Evolutionary conservation across 2,329 filamentous ascomycete genomes (phyloP).

Genomic region (Exophiala lecanii-corni): DNA sequence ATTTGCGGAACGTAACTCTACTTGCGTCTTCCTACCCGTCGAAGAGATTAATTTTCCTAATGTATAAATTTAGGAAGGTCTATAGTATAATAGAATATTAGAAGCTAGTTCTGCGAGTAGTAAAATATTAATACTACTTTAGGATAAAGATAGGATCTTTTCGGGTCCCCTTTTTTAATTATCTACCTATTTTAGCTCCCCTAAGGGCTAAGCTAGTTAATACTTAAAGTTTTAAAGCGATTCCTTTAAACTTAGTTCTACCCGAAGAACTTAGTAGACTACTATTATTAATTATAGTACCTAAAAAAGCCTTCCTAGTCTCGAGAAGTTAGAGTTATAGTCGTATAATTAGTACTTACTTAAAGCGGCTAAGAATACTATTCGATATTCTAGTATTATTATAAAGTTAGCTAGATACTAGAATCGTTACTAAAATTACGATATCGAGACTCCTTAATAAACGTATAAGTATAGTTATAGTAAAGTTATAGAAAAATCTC

Average conservation of each 20-base stretch:
- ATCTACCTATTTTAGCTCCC: constrained; percentile 9
- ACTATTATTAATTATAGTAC: too few relatives aligned
- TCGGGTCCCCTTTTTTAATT: constrained; percentile 9
- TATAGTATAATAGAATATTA: constrained; percentile 7
- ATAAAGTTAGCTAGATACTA: too few relatives aligned
- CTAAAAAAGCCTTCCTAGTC: too few relatives aligned
- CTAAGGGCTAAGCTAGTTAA: constrained; percentile 11
- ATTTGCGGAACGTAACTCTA: constrained; percentile 8
- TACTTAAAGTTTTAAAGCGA: constrained; percentile 8
- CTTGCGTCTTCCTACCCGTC: constrained; percentile 8
- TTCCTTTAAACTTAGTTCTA: constrained; percentile 5
- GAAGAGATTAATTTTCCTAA: constrained; percentile 11
- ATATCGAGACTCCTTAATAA: too few relatives aligned
- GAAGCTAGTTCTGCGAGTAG: constrained; percentile 7
- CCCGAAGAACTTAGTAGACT: too few relatives aligned
- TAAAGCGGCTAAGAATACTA: too few relatives aligned
- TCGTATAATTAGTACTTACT: too few relatives aligned
- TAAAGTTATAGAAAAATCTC: too few relatives aligned
- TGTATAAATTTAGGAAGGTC: constrained; percentile 8
- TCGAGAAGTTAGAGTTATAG: too few relatives aligned
- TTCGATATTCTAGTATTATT: too few relatives aligned
- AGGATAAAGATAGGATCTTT: constrained; percentile 13
- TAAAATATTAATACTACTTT: constrained; percentile 13
- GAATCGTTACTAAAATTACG: too few relatives aligned
- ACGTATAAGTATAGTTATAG: too few relatives aligned